Evolutionary conservation across 768 basidiomycete genomes (phyloP).

Genomic region (Phaffia tasmanica): DNA sequence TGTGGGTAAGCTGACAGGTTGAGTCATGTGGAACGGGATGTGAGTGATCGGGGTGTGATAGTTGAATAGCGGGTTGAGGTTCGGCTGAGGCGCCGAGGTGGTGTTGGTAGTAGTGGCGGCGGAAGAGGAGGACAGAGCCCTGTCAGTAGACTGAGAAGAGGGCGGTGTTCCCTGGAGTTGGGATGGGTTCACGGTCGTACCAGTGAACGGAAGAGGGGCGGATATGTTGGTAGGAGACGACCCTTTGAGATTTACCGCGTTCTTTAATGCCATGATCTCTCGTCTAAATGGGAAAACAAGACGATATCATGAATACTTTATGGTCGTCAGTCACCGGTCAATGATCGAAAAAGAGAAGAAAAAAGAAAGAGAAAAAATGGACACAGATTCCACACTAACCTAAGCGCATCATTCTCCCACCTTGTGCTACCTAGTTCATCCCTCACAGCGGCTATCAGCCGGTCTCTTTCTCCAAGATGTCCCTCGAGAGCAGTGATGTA

Average conservation of each 20-base stretch:
- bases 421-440: constrained; percentile 66
- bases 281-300: constrained; percentile 30
- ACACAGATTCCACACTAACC: constrained; percentile 27
- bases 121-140: constrained; percentile 1
- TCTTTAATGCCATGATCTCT: constrained; percentile 40
- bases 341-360: constrained; percentile 33
- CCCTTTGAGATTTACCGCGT: constrained; percentile 32
- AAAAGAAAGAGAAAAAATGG: constrained; percentile 7
- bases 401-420: constrained; percentile 69
- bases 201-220: constrained; percentile 23
- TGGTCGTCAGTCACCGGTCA: constrained; percentile 67
- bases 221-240: constrained; percentile 13
- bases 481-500: constrained; percentile 90
- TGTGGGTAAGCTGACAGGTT: constrained; percentile 66
- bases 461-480: constrained; percentile 84
- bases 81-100: constrained; percentile 2
- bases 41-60: constrained; percentile 7
- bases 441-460: constrained; percentile 74
- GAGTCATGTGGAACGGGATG: not conserved
- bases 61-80: constrained; percentile 16
- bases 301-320: constrained; percentile 30
- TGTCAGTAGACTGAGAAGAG: not conserved
- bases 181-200: constrained; percentile 25
- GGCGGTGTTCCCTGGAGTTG: constrained; percentile 66
- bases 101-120: not conserved